Evolutionary conservation across 1,284 basidiomycete genomes (phyloP), one percentile per base, ranked within the genome.

Genomic region (Ganoderma sp.): DNA sequence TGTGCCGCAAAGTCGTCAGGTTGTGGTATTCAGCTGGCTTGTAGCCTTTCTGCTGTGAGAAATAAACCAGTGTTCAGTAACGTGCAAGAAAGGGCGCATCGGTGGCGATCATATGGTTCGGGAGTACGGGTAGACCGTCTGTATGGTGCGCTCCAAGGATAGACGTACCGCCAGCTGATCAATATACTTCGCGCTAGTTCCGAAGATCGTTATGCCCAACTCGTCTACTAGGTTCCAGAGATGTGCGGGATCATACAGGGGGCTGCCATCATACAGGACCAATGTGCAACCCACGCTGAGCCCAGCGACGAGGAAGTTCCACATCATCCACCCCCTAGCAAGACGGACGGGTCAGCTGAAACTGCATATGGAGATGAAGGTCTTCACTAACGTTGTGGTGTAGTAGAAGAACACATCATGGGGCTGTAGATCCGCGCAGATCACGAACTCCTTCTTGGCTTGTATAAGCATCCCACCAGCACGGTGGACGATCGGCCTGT

Each of bases 391-490:
- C 90, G 93, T 93, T 56, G 93, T 94, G 0, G 94, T 94, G 76
- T 95, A 95, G 78, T 93, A 94, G 79, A 96, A 94, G 80, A 94
- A 95, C 6, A 95, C 88, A 77, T 95, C 93, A 28, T 88, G 83
- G 14, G 87, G 80, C 28, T 81, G 81, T 59, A 96, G 84, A 75
- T 92, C 92, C 5, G 87, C 92, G 76, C 92, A 94, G 39, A 96
- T 87, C 57, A 86, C 82, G 71, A 95, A 88, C 78, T 96, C 94
- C 76, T 96, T 94, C 76, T 91, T 88, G 15, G 90, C 84, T 76
- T 96, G 94, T 25, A 96, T 79, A 19, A 96, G 84, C 93, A 96
- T 95, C 0, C 94, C 95, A 45, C 94, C 94, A 10, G 91, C 89
- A 45, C 94, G 89, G 79, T 97, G 94, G 17, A 93, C 90, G 72